These are phyloP conservation scores for Raphidocelis subcapitata DNA, from an alignment of 139 green algal genomes.

Conservation along the genomic window DNA sequence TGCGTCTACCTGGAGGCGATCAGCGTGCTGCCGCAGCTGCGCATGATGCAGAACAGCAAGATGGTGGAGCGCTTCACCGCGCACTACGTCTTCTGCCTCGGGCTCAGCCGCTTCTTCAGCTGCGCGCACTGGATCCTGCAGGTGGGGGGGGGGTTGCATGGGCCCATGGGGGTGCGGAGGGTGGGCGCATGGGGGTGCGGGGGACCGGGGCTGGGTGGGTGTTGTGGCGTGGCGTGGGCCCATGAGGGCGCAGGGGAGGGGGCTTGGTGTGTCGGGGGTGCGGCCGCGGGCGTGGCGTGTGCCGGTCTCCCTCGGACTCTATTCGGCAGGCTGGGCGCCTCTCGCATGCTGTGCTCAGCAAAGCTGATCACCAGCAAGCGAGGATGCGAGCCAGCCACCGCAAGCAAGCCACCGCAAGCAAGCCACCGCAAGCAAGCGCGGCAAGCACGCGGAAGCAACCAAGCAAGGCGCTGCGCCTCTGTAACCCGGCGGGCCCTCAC, in stretches of 20 bases:
- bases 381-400: no score
- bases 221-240: background rate
- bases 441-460: no score
- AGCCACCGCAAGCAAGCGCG: no score
- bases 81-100: constrained; percentile 98
- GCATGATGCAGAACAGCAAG: constrained; percentile 97
- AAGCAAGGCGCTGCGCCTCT: no score
- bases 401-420: no score
- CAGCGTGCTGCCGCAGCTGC: constrained; percentile 94
- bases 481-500: no score
- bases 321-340: no score
- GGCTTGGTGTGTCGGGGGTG: background rate
- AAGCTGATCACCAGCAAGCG: no score
- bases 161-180: background rate
- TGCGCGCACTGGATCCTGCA: constrained; percentile 97
- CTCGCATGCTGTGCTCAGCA: no score
- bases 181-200: background rate
- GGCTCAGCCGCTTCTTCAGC: constrained; percentile 93
- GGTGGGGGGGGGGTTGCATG: background rate
- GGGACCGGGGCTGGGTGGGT: background rate
- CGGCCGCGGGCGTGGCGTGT: no score
- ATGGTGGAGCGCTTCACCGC: constrained; percentile 97
- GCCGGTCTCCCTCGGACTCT: no score
- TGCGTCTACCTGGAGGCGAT: constrained; percentile 98
- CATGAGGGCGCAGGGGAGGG: background rate